phyloP scores from a whole-genome alignment of 2,329 filamentous ascomycete genomes.

The Thielaviopsis cerberus region DNA sequence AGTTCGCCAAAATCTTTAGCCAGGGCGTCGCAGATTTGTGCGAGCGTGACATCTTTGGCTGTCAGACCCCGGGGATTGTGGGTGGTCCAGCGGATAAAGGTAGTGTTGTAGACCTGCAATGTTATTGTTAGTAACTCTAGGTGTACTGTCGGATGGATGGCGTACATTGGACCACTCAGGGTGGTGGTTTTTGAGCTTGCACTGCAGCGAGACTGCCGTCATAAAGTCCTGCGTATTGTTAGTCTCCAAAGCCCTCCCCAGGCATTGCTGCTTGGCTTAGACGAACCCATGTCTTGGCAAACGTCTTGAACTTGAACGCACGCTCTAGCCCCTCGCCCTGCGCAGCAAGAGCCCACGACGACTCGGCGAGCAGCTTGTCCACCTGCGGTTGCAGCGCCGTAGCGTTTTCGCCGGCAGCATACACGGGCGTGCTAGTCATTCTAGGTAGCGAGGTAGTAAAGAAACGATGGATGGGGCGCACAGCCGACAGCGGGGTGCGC shows the following conservation, averaged over 20 bases:
- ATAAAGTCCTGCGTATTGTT: slow-evolving; percentile 46
- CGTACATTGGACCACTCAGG: slow-evolving; percentile 59
- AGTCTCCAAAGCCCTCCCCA: slow-evolving; percentile 35
- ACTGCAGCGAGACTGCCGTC: slow-evolving; percentile 50
- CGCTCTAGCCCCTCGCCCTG: slow-evolving; percentile 39
- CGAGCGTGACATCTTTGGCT: slow-evolving; percentile 42
- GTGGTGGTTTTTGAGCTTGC: slow-evolving; percentile 50
- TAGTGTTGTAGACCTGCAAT: slow-evolving; percentile 56
- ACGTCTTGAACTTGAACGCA: slow-evolving; percentile 44
- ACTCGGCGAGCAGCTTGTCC: slow-evolving; percentile 19
- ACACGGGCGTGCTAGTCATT: slow-evolving; percentile 13
- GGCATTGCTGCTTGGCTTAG: slow-evolving; percentile 21
- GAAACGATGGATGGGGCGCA: background rate
- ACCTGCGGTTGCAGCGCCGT: slow-evolving; percentile 24
- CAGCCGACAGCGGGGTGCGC: background rate
- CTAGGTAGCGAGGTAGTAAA: background rate
- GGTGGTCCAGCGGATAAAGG: slow-evolving; percentile 55
- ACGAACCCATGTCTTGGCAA: slow-evolving; percentile 46
- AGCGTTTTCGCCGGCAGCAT: slow-evolving; percentile 28
- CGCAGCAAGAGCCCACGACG: slow-evolving; percentile 31
- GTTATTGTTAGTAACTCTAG: too few relatives aligned
- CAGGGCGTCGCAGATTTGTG: slow-evolving; percentile 40
- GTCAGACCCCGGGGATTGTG: slow-evolving; percentile 49
- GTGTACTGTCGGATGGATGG: too few relatives aligned
- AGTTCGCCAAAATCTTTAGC: slow-evolving; percentile 39